These are phyloP conservation scores for Monilinia polystroma DNA, from an alignment of 2,329 filamentous ascomycete species.

Conservation along the genomic window DNA sequence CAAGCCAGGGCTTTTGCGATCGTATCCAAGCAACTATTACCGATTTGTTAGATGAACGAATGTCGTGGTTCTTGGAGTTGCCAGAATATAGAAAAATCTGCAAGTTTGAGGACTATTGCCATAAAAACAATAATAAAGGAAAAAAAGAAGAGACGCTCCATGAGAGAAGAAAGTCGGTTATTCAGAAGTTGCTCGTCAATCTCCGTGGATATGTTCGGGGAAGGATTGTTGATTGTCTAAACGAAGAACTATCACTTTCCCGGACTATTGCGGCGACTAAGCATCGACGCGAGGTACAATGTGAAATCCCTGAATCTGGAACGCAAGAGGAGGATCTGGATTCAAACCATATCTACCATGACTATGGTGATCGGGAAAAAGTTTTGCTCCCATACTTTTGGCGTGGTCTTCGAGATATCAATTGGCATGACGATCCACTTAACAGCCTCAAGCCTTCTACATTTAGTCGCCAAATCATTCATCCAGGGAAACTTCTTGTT, in stretches of 20 bases:
- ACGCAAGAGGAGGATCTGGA: background rate
- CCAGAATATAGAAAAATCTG: slow-evolving; percentile 39
- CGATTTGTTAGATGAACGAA: slow-evolving; percentile 40
- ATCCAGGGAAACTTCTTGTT: background rate
- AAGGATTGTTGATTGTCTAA: slow-evolving; percentile 15
- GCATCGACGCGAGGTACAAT: slow-evolving; percentile 9
- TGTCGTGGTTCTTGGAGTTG: slow-evolving; percentile 43
- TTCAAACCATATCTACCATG: background rate
- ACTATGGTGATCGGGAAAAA: slow-evolving; percentile 5
- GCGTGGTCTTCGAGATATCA: slow-evolving; percentile 2
- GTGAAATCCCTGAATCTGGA: background rate
- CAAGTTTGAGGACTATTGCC: slow-evolving; percentile 26
- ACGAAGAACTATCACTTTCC: background rate
- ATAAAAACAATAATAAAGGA: slow-evolving; percentile 7
- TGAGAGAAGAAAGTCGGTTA: slow-evolving; percentile 14
- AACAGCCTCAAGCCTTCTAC: background rate
- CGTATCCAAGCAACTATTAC: slow-evolving; percentile 44
- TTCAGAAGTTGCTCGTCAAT: slow-evolving; percentile 9
- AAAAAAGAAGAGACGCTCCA: slow-evolving; percentile 4
- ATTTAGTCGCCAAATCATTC: background rate
- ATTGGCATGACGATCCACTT: background rate
- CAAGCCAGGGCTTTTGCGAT: slow-evolving; percentile 52
- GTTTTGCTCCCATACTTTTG: slow-evolving; percentile 20
- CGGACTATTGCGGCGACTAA: background rate
- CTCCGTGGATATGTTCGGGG: slow-evolving; percentile 23